Conservation (phyloP, 2,329 filamentous ascomycete genomes). For the Aspergillus pseudonomiae region DNA sequence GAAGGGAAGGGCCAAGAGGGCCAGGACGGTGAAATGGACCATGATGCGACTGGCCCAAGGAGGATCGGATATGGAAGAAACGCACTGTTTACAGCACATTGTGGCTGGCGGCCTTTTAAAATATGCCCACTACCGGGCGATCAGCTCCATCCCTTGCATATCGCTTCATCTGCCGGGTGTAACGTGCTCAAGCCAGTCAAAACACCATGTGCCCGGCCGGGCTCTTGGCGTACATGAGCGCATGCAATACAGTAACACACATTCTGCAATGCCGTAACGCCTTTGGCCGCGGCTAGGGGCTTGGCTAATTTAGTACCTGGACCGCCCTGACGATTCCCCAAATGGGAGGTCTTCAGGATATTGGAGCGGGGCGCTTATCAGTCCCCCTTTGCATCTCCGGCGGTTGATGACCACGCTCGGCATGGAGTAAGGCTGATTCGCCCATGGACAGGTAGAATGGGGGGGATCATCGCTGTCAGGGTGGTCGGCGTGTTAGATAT, state of each 20-base stretch:
- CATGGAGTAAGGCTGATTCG: background rate
- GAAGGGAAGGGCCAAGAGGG: conserved; percentile 23
- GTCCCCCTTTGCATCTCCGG: background rate
- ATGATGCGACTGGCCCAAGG: background rate
- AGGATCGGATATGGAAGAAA: background rate
- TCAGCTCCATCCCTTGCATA: conserved; percentile 1
- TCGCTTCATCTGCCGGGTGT: background rate
- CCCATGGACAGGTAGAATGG: background rate
- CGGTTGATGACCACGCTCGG: background rate
- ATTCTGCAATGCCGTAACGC: background rate
- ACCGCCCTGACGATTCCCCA: background rate
- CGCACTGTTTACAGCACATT: background rate
- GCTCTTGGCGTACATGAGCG: background rate
- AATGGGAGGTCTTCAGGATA: background rate
- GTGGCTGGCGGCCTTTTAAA: background rate
- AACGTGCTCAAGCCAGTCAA: background rate
- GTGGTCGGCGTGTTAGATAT: background rate
- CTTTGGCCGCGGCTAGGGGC: background rate
- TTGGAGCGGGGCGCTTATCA: background rate
- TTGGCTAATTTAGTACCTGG: background rate
- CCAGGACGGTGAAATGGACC: conserved; percentile 12
- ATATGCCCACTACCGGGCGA: background rate
- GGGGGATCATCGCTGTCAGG: background rate
- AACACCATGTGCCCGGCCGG: background rate
- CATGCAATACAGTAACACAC: background rate